Base-by-base conservation (phyloP, 768 basidiomycete genomes). In the Rhizopogon sp. region DNA sequence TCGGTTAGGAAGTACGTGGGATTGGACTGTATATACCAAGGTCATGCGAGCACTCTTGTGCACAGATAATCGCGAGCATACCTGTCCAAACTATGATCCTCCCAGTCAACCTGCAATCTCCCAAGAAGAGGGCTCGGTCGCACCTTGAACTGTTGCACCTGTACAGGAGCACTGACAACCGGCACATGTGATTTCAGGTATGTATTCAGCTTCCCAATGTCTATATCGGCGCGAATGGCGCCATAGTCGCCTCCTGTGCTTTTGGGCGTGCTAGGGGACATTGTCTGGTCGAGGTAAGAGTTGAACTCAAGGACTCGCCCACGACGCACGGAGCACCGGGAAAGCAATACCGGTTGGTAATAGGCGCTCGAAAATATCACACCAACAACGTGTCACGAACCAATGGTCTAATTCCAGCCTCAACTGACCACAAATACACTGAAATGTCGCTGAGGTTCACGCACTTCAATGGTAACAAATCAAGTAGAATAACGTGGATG, bases 1-100 rank as follows among this genome's bases (percentile, higher is more conserved):
- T 92, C 91, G 5, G 83, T 90, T 47, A 99, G 71, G 72, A 98
- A 90, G 69, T 98, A 99, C 0, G 96, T 98, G 0, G 96, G 96
- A 65, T 99, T 99, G 7, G 93, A 93, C 90, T 94, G 68, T 3
- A 37, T 37, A 37, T 14, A 22, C 47, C 5, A 50, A 43, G 11
- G 3, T 41, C 31, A 45, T 37, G n/a, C 31, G 31, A 49, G n/a
- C 25, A 39, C 54, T 60, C 42, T 54, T 14, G 44, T 17, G 33
- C 44, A 52, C 25, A 40, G 31, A 17, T 29, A 51, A 39, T 35
- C 28, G 20, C 31, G 16, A 49, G 55, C 76, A 64, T 70, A 92
- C 93, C 83, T 94, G 93, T 43, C 91, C 93, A 71, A 90, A 93
- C 91, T 94, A 58, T 5, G 93, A 58, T 5, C 55, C 22, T 25